Conservation (phyloP, 2,329 filamentous ascomycete species). For the Fusarium sp. region DNA sequence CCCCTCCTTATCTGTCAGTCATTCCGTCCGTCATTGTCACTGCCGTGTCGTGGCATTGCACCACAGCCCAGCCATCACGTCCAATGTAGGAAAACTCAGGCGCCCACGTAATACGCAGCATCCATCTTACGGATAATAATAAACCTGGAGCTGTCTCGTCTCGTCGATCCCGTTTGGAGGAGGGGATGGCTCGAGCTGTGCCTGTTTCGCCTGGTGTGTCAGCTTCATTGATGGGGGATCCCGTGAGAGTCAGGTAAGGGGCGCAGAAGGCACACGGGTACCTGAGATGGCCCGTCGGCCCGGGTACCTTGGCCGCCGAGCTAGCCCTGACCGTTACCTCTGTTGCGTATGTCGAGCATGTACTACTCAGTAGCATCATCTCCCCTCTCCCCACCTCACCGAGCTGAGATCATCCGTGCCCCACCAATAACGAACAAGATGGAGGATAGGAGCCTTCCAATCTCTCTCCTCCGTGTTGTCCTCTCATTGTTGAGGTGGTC, state of each 20-base stretch:
- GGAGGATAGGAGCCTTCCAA: neutral
- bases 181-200: neutral
- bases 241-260: neutral
- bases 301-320: constrained; percentile 20
- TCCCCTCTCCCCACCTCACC: constrained; percentile 30
- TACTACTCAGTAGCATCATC: constrained; percentile 31
- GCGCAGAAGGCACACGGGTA: constrained; percentile 15
- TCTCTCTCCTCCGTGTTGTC: neutral
- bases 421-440: constrained; percentile 17
- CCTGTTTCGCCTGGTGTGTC: constrained; percentile 38
- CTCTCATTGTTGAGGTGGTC: constrained; percentile 21
- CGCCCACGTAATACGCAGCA: constrained; percentile 2
- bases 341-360: neutral
- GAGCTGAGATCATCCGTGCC: constrained; percentile 33
- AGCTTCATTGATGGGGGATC: constrained; percentile 31
- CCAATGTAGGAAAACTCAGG: neutral
- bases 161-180: constrained; percentile 9
- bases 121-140: constrained; percentile 9
- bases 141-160: constrained; percentile 1
- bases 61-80: neutral
- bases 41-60: neutral
- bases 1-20: neutral
- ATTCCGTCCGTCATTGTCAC: neutral
- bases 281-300: constrained; percentile 8
- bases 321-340: constrained; percentile 23